A percentile compares a stretch with the other conserved stretches of the same genome.
phyloP scores from a whole-genome alignment of 306 rosid genomes.

The Vicia villosa region DNA sequence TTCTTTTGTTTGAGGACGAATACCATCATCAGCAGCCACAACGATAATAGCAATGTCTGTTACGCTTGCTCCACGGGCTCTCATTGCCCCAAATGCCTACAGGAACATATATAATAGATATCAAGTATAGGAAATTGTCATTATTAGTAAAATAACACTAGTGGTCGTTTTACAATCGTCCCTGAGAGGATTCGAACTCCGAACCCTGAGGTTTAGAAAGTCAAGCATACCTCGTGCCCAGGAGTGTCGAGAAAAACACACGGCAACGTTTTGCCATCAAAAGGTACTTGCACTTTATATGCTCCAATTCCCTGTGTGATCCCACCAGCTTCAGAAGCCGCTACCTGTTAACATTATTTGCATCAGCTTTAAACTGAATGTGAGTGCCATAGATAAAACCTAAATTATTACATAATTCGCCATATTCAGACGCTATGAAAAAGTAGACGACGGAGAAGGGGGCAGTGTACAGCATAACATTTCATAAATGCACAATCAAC shows the following conservation, averaged over 20 bases:
- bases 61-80: conserved; percentile 99
- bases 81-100: conserved; percentile 99
- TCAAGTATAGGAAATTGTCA: neutral
- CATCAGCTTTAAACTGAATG: conserved; percentile 37
- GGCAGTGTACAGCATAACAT: no score
- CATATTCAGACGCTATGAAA: neutral
- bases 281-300: conserved; percentile 79
- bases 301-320: conserved; percentile 99
- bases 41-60: conserved; percentile 93
- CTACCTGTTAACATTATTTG: conserved; percentile 66
- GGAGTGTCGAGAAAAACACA: conserved; percentile 99
- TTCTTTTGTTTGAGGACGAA: conserved; percentile 97
- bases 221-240: conserved; percentile 81
- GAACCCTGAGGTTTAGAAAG: neutral
- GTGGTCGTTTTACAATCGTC: no score
- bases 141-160: no score
- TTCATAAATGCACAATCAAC: no score
- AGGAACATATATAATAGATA: conserved; percentile 44
- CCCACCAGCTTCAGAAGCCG: conserved; percentile 99
- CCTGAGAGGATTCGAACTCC: no score
- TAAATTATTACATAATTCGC: conserved; percentile 22
- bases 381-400: conserved; percentile 23
- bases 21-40: conserved; percentile 99
- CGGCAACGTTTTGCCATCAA: conserved; percentile 78
- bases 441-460: no score